Evolutionary conservation across 2,329 filamentous ascomycete genomes (phyloP), one percentile per base, ranked within the genome.

Genomic region (Camillea tinctor): DNA sequence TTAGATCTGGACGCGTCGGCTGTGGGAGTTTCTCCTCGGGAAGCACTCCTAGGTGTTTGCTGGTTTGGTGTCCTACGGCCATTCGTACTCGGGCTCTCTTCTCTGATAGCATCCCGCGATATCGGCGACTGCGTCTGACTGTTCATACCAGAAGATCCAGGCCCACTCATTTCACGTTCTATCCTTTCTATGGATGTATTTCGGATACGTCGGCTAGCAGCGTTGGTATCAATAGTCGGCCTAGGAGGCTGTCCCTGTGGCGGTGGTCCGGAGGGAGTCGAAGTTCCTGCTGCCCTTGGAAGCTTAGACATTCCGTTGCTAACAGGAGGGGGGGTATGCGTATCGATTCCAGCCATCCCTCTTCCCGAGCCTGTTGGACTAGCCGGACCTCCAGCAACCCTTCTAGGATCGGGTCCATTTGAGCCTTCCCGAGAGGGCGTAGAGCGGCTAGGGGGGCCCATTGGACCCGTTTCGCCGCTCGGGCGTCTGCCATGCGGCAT

Each of bases 21-120:
- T 15, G 73, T 70, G 11, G 64, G 62, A 40, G 69, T 73, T 9
- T 82, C 75, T 52, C 74, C 67, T 63, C 73, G 76, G 51, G 77
- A 74, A 40, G 69, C 72, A 59, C 73, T 67, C 66, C 77, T 73
- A 36, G 69, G 52, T 52, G 69, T 64, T 60, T 79, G 80, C 61
- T 87, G 84, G 4, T 83, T 85, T 9, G 88, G 87, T 4, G 88
- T 89, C 36, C 85, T 83, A 55, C 84, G 81, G n/a, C 88, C 89
- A 62, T 88, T 87, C 11, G 80, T 75, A 2, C 75, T 73, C 5
- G 84, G 79, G 30, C 77, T 80, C 23, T 88, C 88, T 36, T 77
- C 77, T 52, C 79, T 76, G 52, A 73, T 65, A 55, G 72, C 63
- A 64, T 79, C 79, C 72, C 74, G 78, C 58, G 71, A 73, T 64